Percentiles rank a stretch among this genome's conserved stretches.
Conservation (phyloP, 2,329 filamentous ascomycete species). For the Scopulariopsis brevicaulis region DNA sequence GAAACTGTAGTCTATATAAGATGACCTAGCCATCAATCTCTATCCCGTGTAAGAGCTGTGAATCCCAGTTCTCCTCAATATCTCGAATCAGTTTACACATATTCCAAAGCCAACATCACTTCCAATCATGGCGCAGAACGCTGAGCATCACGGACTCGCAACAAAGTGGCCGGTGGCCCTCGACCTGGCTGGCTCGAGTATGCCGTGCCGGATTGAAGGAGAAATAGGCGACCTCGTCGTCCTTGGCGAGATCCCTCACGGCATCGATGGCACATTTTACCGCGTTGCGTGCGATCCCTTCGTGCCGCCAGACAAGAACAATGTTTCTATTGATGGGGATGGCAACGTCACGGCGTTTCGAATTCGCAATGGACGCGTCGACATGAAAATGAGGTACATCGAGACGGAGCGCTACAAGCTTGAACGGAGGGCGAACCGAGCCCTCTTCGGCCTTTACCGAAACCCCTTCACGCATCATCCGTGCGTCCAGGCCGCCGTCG, state of each 20-base stretch:
- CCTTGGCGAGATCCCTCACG: conserved; percentile 10
- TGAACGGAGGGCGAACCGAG: conserved; percentile 19
- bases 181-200: background rate
- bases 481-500: conserved; percentile 16
- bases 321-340: conserved; percentile 23
- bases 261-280: conserved; percentile 14
- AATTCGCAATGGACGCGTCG: conserved; percentile 17
- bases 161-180: too few relatives aligned
- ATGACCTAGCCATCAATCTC: too few relatives aligned
- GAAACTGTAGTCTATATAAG: too few relatives aligned
- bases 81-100: too few relatives aligned
- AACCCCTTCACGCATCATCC: conserved; percentile 21
- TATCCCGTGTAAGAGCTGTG: too few relatives aligned
- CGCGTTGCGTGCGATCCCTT: conserved; percentile 28
- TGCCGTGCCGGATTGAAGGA: background rate
- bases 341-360: conserved; percentile 23
- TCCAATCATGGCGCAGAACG: too few relatives aligned
- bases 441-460: conserved; percentile 23
- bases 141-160: too few relatives aligned
- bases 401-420: conserved; percentile 23
- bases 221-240: conserved; percentile 6
- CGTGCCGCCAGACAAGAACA: conserved; percentile 17
- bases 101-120: too few relatives aligned
- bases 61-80: too few relatives aligned
- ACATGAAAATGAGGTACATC: conserved; percentile 21